Evolutionary conservation across 805 yeast species (phyloP).

Genomic region (Starmerella bombi): DNA sequence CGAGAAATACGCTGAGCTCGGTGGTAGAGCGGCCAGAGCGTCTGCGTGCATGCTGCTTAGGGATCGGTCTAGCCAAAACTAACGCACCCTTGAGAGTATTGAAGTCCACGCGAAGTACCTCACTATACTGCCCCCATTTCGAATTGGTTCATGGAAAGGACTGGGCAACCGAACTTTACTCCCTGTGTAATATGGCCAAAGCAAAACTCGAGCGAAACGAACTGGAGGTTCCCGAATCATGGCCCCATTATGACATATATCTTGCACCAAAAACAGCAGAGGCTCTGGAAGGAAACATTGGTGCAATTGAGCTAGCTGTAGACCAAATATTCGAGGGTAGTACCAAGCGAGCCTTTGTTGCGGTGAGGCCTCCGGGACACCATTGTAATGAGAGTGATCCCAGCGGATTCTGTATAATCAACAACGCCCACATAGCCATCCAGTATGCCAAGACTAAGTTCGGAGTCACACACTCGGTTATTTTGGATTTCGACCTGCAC

Average conservation of each 20-base stretch:
- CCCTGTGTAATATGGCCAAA: slow-evolving; percentile 47
- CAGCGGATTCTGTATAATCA: slow-evolving; percentile 69
- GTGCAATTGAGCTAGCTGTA: slow-evolving; percentile 58
- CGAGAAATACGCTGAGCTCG: slow-evolving; percentile 49
- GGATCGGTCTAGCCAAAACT: slow-evolving; percentile 61
- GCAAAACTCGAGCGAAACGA: slow-evolving; percentile 39
- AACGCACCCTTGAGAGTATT: slow-evolving; percentile 36
- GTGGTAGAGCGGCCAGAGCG: slow-evolving; percentile 79
- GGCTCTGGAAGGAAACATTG: slow-evolving; percentile 66
- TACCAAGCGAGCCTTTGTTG: slow-evolving; percentile 42
- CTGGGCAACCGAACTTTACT: slow-evolving; percentile 51
- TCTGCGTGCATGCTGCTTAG: slow-evolving; percentile 60
- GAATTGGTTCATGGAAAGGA: slow-evolving; percentile 55
- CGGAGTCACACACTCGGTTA: slow-evolving; percentile 65
- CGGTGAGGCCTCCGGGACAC: slow-evolving; percentile 75
- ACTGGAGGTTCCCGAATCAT: slow-evolving; percentile 63
- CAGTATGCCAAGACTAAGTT: slow-evolving; percentile 57
- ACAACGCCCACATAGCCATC: slow-evolving; percentile 68
- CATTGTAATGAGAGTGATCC: slow-evolving; percentile 77
- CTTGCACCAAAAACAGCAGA: slow-evolving; percentile 49
- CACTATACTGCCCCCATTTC: slow-evolving; percentile 47
- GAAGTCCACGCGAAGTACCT: slow-evolving; percentile 35
- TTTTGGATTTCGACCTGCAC: slow-evolving; percentile 70
- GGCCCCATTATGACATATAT: slow-evolving; percentile 79
- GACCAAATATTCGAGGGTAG: slow-evolving; percentile 37